These are phyloP conservation scores for Erodium moschatum DNA, from an alignment of 441 rosid genomes.

Conservation along the genomic window DNA sequence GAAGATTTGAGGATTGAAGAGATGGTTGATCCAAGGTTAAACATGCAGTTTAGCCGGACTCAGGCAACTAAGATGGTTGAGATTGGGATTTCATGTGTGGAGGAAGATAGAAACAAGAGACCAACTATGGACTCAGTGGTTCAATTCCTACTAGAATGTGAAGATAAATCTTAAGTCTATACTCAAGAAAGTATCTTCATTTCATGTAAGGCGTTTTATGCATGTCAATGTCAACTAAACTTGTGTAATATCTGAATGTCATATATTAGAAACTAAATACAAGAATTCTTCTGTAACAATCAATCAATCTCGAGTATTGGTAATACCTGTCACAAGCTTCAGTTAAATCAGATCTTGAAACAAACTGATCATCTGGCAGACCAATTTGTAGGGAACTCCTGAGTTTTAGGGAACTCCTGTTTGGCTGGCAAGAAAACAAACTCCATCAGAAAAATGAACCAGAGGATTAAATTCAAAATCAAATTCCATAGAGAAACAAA, in stretches of 20 bases:
- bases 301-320: not conserved
- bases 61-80: not conserved
- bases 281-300: no score
- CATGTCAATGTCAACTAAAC: no score
- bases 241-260: no score
- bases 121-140: not conserved
- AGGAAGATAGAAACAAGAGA: constrained; percentile 2
- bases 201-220: no score
- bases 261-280: no score
- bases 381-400: not conserved
- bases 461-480: not conserved
- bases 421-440: constrained; percentile 1
- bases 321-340: not conserved
- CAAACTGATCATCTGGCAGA: not conserved
- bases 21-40: not conserved
- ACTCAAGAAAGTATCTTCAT: no score
- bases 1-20: not conserved
- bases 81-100: not conserved
- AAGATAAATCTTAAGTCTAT: not conserved
- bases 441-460: not conserved
- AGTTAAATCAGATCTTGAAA: not conserved
- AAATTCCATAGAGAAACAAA: not conserved
- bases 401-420: not conserved
- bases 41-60: not conserved
- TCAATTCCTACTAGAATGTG: not conserved